Conservation (phyloP, 139 green algal genomes). For the Trebouxia sp. region DNA sequence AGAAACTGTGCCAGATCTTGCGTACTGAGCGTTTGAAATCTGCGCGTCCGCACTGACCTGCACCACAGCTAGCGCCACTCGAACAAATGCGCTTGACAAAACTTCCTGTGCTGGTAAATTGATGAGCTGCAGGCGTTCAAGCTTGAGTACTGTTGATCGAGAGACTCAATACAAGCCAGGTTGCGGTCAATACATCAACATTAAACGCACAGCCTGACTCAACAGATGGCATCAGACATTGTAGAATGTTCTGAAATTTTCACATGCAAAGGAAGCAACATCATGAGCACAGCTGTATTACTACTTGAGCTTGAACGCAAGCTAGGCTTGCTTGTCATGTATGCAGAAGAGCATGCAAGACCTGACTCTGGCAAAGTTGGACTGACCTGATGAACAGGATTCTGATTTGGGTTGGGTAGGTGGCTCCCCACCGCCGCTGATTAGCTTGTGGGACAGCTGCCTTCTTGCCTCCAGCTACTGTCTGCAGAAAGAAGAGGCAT, state of each 20-base stretch:
- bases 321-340: no score
- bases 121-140: not conserved
- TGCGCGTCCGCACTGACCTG: conserved; percentile 26
- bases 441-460: conserved; percentile 15
- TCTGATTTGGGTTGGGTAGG: conserved; percentile 22
- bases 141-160: not conserved
- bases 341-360: no score
- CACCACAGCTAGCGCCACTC: not conserved
- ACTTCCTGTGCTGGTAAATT: not conserved
- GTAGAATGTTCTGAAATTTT: no score
- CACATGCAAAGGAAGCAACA: no score
- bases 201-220: no score
- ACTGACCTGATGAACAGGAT: conserved; percentile 33
- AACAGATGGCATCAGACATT: no score
- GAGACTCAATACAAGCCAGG: no score
- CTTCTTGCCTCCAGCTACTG: not conserved
- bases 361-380: no score
- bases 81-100: not conserved
- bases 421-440: conserved; percentile 27
- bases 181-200: no score
- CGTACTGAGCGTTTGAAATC: conserved; percentile 29
- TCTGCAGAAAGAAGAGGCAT: no score
- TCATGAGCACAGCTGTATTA: no score
- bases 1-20: conserved; percentile 32
- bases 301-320: no score